phyloP scores from a whole-genome alignment of 192 early-diverging fungal genomes.

The Gaertneriomyces semiglobifer region DNA sequence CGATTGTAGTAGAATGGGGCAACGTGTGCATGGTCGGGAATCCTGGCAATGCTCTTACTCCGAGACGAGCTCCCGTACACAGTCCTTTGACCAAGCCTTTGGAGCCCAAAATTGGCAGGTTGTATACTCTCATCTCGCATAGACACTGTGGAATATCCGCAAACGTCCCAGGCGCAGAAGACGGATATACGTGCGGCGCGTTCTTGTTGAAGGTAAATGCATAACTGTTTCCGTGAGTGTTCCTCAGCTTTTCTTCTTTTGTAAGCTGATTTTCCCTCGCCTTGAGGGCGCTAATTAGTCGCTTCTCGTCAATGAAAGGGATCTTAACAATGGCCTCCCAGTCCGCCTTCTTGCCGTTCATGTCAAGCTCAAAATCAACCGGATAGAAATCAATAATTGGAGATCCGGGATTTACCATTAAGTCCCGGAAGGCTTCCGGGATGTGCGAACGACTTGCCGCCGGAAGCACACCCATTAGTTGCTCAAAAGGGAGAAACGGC shows the following conservation, averaged over 20 bases:
- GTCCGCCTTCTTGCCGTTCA: slow-evolving; percentile 91
- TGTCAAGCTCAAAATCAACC: slow-evolving; percentile 79
- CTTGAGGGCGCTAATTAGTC: slow-evolving; percentile 71
- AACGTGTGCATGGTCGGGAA: slow-evolving; percentile 87
- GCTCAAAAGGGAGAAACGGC: slow-evolving; percentile 90
- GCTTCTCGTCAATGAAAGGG: slow-evolving; percentile 88
- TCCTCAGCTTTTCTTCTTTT: slow-evolving; percentile 71
- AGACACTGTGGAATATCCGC: slow-evolving; percentile 56
- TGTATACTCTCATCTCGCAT: slow-evolving; percentile 52
- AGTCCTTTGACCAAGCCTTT: slow-evolving; percentile 57
- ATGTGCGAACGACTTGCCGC: slow-evolving; percentile 67
- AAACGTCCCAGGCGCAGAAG: slow-evolving; percentile 37
- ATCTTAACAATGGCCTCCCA: slow-evolving; percentile 91
- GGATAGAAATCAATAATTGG: slow-evolving; percentile 97
- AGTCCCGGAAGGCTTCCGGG: slow-evolving; percentile 39
- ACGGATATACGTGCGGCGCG: slow-evolving; percentile 22
- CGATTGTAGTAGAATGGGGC: slow-evolving; percentile 64
- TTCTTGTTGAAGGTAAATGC: slow-evolving; percentile 59
- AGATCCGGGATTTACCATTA: slow-evolving; percentile 81
- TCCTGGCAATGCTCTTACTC: slow-evolving; percentile 66
- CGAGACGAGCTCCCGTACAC: slow-evolving; percentile 58
- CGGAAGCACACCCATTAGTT: slow-evolving; percentile 95
- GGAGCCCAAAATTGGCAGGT: slow-evolving; percentile 57
- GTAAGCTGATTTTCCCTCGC: slow-evolving; percentile 62
- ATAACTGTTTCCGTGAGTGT: slow-evolving; percentile 62